Evolutionary conservation across 2,329 filamentous ascomycete species (phyloP).

Genomic region (Aureobasidium melanogenum): DNA sequence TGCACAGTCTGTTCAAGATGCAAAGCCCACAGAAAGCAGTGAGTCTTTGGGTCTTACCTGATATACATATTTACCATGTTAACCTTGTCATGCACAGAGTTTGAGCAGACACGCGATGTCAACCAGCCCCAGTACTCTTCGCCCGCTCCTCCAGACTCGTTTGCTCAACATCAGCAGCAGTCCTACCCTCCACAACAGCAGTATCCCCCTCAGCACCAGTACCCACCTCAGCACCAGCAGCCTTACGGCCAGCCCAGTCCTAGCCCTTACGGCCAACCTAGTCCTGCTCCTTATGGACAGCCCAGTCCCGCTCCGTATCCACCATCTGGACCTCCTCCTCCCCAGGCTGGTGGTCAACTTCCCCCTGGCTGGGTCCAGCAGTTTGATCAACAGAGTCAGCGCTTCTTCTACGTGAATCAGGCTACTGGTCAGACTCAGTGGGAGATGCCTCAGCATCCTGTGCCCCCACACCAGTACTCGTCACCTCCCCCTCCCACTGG

Average conservation of each 20-base stretch:
- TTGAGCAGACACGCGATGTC: slow-evolving; percentile 4
- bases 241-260: slow-evolving; percentile 14
- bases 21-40: slow-evolving; percentile 11
- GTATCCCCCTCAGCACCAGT: slow-evolving; percentile 15
- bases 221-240: neutral
- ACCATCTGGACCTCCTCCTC: slow-evolving; percentile 21
- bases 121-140: neutral
- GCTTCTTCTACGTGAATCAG: slow-evolving; percentile 58
- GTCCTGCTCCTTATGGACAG: slow-evolving; percentile 17
- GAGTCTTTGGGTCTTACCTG: neutral
- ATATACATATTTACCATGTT: neutral
- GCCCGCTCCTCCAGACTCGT: slow-evolving; percentile 14
- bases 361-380: slow-evolving; percentile 54
- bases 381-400: slow-evolving; percentile 52
- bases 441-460: slow-evolving; percentile 43
- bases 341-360: slow-evolving; percentile 38
- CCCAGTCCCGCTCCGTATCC: too few relatives aligned
- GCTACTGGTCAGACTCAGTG: slow-evolving; percentile 55
- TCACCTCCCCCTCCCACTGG: slow-evolving; percentile 6
- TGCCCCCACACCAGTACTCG: slow-evolving; percentile 14
- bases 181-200: slow-evolving; percentile 21
- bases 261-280: slow-evolving; percentile 17
- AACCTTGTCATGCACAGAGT: neutral
- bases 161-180: slow-evolving; percentile 20
- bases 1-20: slow-evolving; percentile 15